Conservation (phyloP, 768 basidiomycete species). For the Gymnopilus junonius region DNA sequence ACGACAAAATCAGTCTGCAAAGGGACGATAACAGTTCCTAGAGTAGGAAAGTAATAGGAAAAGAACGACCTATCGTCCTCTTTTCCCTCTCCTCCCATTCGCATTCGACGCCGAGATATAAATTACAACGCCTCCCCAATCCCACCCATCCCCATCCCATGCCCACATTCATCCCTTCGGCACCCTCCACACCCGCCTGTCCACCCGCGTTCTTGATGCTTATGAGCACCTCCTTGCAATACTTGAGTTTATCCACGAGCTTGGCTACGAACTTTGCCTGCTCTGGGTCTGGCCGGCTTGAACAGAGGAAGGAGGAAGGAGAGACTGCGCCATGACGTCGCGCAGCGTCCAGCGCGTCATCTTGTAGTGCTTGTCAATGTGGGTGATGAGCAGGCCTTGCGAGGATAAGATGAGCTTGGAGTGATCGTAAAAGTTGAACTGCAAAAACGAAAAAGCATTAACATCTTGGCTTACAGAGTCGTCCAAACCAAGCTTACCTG, state of each 20-base stretch:
- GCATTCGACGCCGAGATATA: no score
- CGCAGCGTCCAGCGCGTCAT: constrained; percentile 75
- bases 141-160: background rate
- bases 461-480: no score
- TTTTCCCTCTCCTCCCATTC: background rate
- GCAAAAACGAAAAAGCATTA: constrained; percentile 14
- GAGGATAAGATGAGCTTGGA: constrained; percentile 91
- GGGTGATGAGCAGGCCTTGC: constrained; percentile 77
- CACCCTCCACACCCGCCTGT: background rate
- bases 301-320: constrained; percentile 38
- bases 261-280: constrained; percentile 60
- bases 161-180: background rate
- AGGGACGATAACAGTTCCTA: no score
- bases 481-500: constrained; percentile 77
- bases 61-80: background rate
- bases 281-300: constrained; percentile 15
- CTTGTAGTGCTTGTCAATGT: constrained; percentile 89
- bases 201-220: constrained; percentile 46
- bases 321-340: constrained; percentile 66
- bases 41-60: background rate
- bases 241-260: constrained; percentile 81
- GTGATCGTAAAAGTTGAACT: constrained; percentile 99
- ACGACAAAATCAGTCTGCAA: no score
- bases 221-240: constrained; percentile 82
- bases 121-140: background rate